phyloP scores from a whole-genome alignment of 192 early-diverging fungal species.

The Physocladia obscura region DNA sequence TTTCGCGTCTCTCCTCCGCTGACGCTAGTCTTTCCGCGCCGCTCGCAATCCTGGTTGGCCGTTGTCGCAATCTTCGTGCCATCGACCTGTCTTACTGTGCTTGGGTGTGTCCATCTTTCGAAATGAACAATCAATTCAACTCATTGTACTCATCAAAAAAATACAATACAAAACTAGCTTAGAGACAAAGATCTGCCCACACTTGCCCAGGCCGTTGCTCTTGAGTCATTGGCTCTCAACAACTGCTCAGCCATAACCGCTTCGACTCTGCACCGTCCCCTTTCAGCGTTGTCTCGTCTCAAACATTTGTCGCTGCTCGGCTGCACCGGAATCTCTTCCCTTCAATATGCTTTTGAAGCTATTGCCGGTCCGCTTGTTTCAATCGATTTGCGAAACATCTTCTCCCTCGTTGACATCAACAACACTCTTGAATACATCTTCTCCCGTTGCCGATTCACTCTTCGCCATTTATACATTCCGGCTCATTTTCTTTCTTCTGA shows the following conservation, averaged over 20 bases:
- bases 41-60: not conserved
- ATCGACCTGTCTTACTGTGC: conserved; percentile 15
- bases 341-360: conserved; percentile 4
- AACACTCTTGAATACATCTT: conserved; percentile 7
- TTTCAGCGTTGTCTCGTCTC: not conserved
- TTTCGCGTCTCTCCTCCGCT: not conserved
- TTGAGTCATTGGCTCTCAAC: not conserved
- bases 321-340: conserved; percentile 8
- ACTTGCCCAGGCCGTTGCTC: not conserved
- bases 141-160: not conserved
- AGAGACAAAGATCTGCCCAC: not conserved
- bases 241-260: not conserved
- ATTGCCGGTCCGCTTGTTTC: not conserved
- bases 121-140: not conserved
- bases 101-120: conserved; percentile 3
- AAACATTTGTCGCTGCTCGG: not conserved
- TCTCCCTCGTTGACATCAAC: conserved; percentile 26
- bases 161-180: no score
- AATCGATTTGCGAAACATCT: conserved; percentile 22
- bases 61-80: not conserved
- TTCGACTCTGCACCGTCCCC: not conserved
- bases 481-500: conserved; percentile 11
- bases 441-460: not conserved
- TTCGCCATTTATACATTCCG: conserved; percentile 14
- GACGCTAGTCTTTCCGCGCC: not conserved